These are phyloP conservation scores for Fraxinus albicans DNA, from an alignment of 305 asterid species.

Conservation along the genomic window DNA sequence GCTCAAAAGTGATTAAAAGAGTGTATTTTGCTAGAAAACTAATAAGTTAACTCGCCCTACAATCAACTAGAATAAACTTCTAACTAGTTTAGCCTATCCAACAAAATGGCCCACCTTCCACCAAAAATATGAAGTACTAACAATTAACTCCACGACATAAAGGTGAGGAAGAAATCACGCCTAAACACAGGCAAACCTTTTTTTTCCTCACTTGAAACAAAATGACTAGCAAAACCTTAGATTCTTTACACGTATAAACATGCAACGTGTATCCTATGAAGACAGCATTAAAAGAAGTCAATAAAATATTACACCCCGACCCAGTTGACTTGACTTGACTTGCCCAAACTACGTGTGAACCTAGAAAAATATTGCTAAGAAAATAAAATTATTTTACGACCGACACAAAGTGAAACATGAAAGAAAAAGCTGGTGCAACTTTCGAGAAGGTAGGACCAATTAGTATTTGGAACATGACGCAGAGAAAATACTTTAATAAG, in stretches of 20 bases:
- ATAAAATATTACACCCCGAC: not conserved
- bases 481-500: slow-evolving; percentile 6
- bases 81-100: not conserved
- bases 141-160: not conserved
- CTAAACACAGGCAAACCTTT: not conserved
- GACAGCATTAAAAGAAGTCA: not conserved
- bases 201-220: not conserved
- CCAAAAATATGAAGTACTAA: not conserved
- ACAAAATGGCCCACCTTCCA: not conserved
- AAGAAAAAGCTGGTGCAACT: slow-evolving; percentile 1
- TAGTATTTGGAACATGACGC: slow-evolving; percentile 21
- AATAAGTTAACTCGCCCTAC: not conserved
- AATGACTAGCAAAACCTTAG: not conserved
- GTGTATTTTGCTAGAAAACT: not conserved
- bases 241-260: not conserved
- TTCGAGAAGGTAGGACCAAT: slow-evolving; percentile 16
- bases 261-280: not conserved
- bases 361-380: not conserved
- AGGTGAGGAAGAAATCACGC: not conserved
- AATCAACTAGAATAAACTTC: not conserved
- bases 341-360: not conserved
- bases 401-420: slow-evolving; percentile 11
- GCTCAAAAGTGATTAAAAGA: not conserved
- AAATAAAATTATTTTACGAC: not conserved
- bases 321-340: not conserved